phyloP scores from a whole-genome alignment of 108 stramenopile genomes.

The Seminavis robusta region DNA sequence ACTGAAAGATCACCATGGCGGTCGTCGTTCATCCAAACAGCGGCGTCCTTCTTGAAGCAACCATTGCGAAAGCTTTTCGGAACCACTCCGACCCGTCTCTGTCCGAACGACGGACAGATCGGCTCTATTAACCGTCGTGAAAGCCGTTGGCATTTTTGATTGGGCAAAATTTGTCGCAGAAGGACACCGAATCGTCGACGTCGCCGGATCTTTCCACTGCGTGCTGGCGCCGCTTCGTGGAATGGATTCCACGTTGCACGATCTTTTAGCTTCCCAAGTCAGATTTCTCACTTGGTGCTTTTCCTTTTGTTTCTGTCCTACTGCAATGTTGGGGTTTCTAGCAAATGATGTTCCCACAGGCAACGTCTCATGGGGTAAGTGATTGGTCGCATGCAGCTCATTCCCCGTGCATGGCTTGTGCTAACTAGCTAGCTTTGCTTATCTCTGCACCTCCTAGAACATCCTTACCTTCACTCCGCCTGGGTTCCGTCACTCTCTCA shows the following conservation, averaged over 20 bases:
- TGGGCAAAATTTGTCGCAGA: not conserved
- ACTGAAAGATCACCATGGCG: not conserved
- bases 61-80: too few relatives aligned
- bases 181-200: not conserved
- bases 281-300: too few relatives aligned
- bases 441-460: slow-evolving; percentile 19
- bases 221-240: not conserved
- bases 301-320: not conserved
- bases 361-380: slow-evolving; percentile 55
- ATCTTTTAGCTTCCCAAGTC: not conserved
- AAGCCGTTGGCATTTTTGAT: too few relatives aligned
- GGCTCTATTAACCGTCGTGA: too few relatives aligned
- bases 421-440: not conserved
- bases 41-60: not conserved
- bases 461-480: slow-evolving; percentile 61
- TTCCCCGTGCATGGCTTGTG: not conserved
- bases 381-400: not conserved
- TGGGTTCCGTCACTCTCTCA: slow-evolving; percentile 68
- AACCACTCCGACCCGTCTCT: too few relatives aligned
- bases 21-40: not conserved
- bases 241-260: not conserved
- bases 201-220: not conserved
- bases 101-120: too few relatives aligned
- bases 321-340: slow-evolving; percentile 8
- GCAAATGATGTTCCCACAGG: slow-evolving; percentile 61